phyloP scores from a whole-genome alignment of 306 rosid species.

The Gastrolobium villosum region DNA sequence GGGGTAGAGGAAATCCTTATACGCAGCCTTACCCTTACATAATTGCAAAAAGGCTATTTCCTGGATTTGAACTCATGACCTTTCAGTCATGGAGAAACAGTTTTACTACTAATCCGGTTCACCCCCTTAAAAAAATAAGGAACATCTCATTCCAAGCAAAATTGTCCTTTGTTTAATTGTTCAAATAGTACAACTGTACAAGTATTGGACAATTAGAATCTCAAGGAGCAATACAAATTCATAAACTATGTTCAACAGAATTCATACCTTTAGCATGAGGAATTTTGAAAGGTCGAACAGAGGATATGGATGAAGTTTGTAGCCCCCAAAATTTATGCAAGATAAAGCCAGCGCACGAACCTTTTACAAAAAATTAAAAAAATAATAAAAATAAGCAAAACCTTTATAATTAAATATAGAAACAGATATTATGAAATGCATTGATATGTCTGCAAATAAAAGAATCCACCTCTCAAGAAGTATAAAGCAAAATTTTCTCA shows the following conservation, averaged over 20 bases:
- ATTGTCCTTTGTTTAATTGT: too few species aligned
- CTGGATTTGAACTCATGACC: too few species aligned
- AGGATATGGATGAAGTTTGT: conserved; percentile 93
- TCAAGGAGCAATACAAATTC: too few species aligned
- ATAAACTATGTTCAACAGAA: not conserved
- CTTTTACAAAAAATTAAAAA: conserved; percentile 60
- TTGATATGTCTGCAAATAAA: conserved; percentile 13
- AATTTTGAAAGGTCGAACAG: conserved; percentile 65
- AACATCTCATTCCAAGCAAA: too few species aligned
- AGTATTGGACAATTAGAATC: too few species aligned
- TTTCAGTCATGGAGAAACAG: too few species aligned
- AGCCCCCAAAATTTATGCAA: conserved; percentile 75
- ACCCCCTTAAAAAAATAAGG: too few species aligned
- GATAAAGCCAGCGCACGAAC: conserved; percentile 81
- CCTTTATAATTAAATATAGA: conserved; percentile 4
- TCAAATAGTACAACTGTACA: too few species aligned
- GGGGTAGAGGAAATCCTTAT: too few species aligned
- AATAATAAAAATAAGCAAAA: conserved; percentile 34
- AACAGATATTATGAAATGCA: conserved; percentile 29
- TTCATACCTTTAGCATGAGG: conserved; percentile 83
- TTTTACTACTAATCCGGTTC: too few species aligned
- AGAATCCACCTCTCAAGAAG: not conserved
- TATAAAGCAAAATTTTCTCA: not conserved
- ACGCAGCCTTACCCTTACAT: too few species aligned
- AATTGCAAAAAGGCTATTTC: too few species aligned